These are phyloP conservation scores for Phytopythium oedochilum DNA, from an alignment of 352 stramenopile genomes.

Conservation along the genomic window DNA sequence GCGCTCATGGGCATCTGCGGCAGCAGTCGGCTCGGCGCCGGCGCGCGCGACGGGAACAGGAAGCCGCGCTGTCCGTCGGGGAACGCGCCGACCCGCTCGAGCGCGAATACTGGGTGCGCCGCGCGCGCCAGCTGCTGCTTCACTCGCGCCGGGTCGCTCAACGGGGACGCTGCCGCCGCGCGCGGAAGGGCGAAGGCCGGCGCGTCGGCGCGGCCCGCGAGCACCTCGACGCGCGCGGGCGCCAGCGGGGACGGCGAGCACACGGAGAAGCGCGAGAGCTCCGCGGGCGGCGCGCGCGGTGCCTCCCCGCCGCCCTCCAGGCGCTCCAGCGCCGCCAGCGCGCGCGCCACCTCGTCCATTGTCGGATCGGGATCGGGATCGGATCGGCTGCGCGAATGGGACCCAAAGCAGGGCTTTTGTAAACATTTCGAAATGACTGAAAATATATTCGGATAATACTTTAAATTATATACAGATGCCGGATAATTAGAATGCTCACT, in stretches of 20 bases:
- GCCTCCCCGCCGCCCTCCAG: constrained; percentile 14
- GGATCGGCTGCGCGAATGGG: too few relatives aligned
- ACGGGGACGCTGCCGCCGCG: constrained; percentile 27
- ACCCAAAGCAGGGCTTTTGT: too few relatives aligned
- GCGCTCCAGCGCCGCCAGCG: constrained; percentile 33
- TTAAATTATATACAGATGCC: too few relatives aligned
- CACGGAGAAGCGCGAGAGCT: constrained; percentile 45
- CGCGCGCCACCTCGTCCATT: constrained; percentile 29
- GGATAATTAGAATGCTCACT: too few relatives aligned
- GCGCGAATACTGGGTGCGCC: constrained; percentile 28
- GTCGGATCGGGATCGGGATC: too few relatives aligned
- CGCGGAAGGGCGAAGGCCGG: constrained; percentile 36
- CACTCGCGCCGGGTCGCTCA: constrained; percentile 15
- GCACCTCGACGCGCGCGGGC: constrained; percentile 39
- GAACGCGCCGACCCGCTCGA: constrained; percentile 38
- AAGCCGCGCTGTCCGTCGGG: constrained; percentile 14
- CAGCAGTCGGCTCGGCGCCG: constrained; percentile 46
- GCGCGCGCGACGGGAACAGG: constrained; percentile 9
- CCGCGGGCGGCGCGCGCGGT: background rate
- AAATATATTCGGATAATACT: too few relatives aligned
- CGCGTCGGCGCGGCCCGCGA: constrained; percentile 10
- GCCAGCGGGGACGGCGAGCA: constrained; percentile 35
- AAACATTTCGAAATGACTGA: too few relatives aligned
- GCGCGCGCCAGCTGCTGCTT: constrained; percentile 21
- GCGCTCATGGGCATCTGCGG: constrained; percentile 70